Percentiles rank a stretch among this genome's conserved stretches.
phyloP scores from a whole-genome alignment of 768 basidiomycete genomes.

The Serendipita vermifera region DNA sequence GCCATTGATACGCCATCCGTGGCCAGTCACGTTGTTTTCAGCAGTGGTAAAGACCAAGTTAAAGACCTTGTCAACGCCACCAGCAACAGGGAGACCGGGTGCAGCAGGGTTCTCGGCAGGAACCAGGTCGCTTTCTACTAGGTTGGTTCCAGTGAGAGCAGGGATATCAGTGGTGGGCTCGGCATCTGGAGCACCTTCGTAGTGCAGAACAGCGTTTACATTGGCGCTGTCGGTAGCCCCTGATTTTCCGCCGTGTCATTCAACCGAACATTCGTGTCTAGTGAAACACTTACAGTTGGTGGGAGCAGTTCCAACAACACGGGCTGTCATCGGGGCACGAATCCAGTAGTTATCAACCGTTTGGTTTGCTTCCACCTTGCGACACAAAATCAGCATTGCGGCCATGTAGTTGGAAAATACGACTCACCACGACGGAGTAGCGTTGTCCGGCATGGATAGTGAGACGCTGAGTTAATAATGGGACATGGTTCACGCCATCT shows the following conservation, averaged over 20 bases:
- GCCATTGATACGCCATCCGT: not conserved
- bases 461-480: constrained; percentile 29
- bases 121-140: not conserved
- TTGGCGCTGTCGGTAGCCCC: constrained; percentile 8
- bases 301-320: not conserved
- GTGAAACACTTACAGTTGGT: constrained; percentile 3
- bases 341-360: constrained; percentile 33
- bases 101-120: not conserved
- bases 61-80: not conserved
- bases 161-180: not conserved
- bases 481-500: constrained; percentile 30
- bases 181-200: not conserved
- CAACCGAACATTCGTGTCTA: not conserved
- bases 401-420: too few relatives aligned
- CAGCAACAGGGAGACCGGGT: not conserved
- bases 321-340: constrained; percentile 9
- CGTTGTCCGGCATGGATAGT: constrained; percentile 39
- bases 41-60: not conserved
- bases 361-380: constrained; percentile 26
- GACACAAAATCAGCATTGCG: too few relatives aligned
- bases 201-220: constrained; percentile 7
- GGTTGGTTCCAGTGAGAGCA: not conserved
- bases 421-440: constrained; percentile 32
- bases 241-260: not conserved
- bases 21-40: not conserved